A percentile compares a stretch with the other conserved stretches of the same genome.
Evolutionary conservation across 768 basidiomycete genomes (phyloP).

Genomic region (Tylopilus rubrobrunneus): DNA sequence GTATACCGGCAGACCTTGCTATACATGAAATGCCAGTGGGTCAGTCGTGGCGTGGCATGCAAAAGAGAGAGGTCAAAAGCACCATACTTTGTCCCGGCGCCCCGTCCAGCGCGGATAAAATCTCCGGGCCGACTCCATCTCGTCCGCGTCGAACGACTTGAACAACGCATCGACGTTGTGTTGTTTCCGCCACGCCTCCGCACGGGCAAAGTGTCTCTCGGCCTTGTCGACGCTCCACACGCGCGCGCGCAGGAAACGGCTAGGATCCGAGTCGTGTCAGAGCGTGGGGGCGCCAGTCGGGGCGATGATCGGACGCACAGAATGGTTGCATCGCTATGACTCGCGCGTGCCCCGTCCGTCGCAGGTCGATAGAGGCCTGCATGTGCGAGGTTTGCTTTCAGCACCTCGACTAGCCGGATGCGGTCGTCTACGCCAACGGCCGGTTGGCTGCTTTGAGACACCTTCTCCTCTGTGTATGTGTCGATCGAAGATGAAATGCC

Average conservation of each 20-base stretch:
- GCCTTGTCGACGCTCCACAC: constrained; percentile 61
- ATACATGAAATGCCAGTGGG: neutral
- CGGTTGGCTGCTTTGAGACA: neutral
- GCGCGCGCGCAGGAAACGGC: constrained; percentile 82
- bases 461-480: neutral
- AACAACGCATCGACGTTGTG: constrained; percentile 63
- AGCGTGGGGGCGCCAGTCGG: neutral
- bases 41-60: neutral
- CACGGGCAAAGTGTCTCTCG: constrained; percentile 62
- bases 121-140: constrained; percentile 54
- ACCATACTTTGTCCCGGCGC: constrained; percentile 62
- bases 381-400: constrained; percentile 49
- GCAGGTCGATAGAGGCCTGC: constrained; percentile 50
- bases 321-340: constrained; percentile 64
- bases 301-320: constrained; percentile 41
- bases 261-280: constrained; percentile 22
- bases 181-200: constrained; percentile 65
- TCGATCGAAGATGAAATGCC: neutral
- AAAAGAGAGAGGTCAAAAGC: neutral
- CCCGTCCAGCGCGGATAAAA: constrained; percentile 86
- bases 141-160: constrained; percentile 50
- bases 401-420: constrained; percentile 33
- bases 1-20: constrained; percentile 70
- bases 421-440: neutral
- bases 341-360: constrained; percentile 33